Base-by-base conservation (phyloP, 495 filamentous ascomycete species). In the Penicillium tannophilum region DNA sequence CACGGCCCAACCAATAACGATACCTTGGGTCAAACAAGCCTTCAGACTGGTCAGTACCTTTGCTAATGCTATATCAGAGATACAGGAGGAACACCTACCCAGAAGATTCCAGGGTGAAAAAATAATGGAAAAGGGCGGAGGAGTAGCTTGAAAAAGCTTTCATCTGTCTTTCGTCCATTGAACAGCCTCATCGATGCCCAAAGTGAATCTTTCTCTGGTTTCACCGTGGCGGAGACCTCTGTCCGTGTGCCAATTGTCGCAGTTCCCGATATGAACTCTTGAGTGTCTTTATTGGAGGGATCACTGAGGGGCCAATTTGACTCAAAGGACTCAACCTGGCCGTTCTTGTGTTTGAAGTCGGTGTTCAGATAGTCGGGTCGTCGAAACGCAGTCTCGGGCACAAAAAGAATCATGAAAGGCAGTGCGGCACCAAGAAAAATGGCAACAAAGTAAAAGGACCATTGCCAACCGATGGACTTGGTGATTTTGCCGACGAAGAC, bases 1-100 rank as follows among this genome's bases (percentile, higher is more conserved):
- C 8, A 97, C 93, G 4, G 91, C 92, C 93, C 93, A 97, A 58
- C 93, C 93, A 60, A 97, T 95, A 58, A 96, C 80, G 1, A 90
- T 84, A 12, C 92, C 92, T 80, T 97, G 93, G 45, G 91, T 96
- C 2, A 97, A 77, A 68, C 89, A 93, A 10, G 90, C 91, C 75
- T 79, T 36, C 5, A 20, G 16, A 41, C 16, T 17, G 4, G 39
- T 41, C 7, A 41, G 14, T 41, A 41, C 6, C 16, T 41, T 39
- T 4, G 1, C 7, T 5, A 5, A 41, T 6, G 17, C 5, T 6
- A 8, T n/a, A 41, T n/a, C 16, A 6, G 14, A n/a, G 14, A 16
- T 4, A 11, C 45, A 19, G 4, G 17, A 12, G 33, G 33, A 14
- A 30, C 5, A 52, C 76, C 60, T 74, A 78, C 76, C 90, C 91